phyloP scores from a whole-genome alignment of 78 protist genomes.

The Dictyostelium brefeldianum region DNA sequence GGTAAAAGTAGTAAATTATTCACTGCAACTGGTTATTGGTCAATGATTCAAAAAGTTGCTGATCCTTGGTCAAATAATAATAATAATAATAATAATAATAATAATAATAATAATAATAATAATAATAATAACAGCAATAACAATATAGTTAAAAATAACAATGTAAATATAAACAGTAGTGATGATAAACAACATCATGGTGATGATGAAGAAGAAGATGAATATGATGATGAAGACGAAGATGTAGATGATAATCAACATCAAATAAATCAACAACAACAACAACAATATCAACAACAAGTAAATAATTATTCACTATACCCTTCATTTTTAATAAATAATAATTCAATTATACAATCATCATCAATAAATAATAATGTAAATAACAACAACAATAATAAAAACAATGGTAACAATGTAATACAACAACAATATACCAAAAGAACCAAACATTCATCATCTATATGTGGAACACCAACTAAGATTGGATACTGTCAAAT shows the following conservation, averaged over 20 bases:
- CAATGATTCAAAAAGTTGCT: not conserved
- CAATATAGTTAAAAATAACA: not conserved
- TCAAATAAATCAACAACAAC: not conserved
- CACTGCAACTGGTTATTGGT: conserved; percentile 14
- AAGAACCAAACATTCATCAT: no score
- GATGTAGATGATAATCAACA: not conserved
- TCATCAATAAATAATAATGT: not conserved
- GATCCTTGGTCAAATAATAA: conserved; percentile 3
- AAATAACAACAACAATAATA: not conserved
- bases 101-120: not conserved
- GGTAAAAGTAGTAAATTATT: conserved; percentile 1
- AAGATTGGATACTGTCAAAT: not conserved
- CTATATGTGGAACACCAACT: no score
- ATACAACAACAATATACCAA: not conserved
- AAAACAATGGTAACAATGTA: not conserved
- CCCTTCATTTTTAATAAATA: no score
- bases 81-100: not conserved
- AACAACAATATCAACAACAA: not conserved
- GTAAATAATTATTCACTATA: no score
- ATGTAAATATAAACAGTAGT: no score
- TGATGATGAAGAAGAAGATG: no score
- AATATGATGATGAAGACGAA: no score
- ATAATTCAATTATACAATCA: no score
- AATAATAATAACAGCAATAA: not conserved
- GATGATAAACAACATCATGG: no score